These are phyloP conservation scores for Didymella sp. DNA, from an alignment of 2,329 filamentous ascomycete species.

Conservation along the genomic window DNA sequence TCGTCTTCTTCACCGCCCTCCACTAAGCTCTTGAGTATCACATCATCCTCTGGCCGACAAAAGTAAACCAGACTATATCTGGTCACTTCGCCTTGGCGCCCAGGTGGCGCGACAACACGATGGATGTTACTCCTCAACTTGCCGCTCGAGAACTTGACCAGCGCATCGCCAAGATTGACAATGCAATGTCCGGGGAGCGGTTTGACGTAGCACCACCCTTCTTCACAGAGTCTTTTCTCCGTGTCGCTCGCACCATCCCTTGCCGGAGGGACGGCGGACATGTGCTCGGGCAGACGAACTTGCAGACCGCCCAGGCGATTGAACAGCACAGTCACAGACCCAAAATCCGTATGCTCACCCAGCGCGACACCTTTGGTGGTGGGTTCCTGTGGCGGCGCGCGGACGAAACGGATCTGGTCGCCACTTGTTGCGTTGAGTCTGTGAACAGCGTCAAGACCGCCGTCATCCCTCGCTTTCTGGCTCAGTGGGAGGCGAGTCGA, in stretches of 20 bases:
- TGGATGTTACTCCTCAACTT: slow-evolving; percentile 54
- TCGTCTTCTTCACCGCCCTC: slow-evolving; percentile 29
- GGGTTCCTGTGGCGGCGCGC: slow-evolving; percentile 54
- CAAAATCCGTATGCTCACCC: slow-evolving; percentile 65
- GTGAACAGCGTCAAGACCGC: slow-evolving; percentile 57
- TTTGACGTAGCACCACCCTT: slow-evolving; percentile 60
- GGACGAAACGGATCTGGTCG: slow-evolving; percentile 63
- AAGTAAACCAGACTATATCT: slow-evolving; percentile 65
- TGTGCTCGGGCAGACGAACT: slow-evolving; percentile 54
- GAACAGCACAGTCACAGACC: slow-evolving; percentile 63
- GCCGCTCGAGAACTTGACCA: slow-evolving; percentile 55
- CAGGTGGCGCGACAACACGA: slow-evolving; percentile 59
- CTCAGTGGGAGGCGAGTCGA: slow-evolving; percentile 54
- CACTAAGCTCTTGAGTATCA: slow-evolving; percentile 38
- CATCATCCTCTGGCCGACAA: slow-evolving; percentile 53
- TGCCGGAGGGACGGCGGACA: slow-evolving; percentile 9
- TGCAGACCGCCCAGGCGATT: slow-evolving; percentile 64
- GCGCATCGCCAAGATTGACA: slow-evolving; percentile 58
- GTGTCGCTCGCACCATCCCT: neutral
- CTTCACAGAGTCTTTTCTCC: slow-evolving; percentile 30
- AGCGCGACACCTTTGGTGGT: slow-evolving; percentile 46
- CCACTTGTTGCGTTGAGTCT: slow-evolving; percentile 53
- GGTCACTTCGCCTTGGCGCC: slow-evolving; percentile 47
- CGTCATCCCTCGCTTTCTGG: slow-evolving; percentile 25
- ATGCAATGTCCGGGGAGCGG: slow-evolving; percentile 58